Base-by-base conservation (phyloP, 2,329 filamentous ascomycete species). In the Rhynchosporium graminicola region DNA sequence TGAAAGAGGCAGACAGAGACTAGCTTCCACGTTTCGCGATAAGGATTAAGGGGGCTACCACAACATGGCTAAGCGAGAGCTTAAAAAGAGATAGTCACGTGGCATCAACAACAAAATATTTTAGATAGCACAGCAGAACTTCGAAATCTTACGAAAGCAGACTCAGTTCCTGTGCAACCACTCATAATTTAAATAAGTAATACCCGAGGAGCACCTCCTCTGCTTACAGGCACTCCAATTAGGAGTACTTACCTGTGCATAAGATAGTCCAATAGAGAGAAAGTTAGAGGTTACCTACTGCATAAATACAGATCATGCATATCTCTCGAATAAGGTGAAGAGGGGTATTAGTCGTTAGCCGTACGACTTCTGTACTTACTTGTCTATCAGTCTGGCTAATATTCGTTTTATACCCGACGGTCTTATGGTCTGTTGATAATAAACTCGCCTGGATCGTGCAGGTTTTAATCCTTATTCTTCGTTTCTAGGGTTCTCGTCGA, bases 101-200 rank as follows among this genome's bases (percentile, higher is more conserved):
- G 45, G 45, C 26, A 47, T 47, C n/a, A 47, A 47, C 26, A 20
- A 47, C n/a, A 47, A 47, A 47, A 47, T 20, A 47, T 47, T 47
- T 20, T 47, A n/a, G 9, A 26, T 3, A 47, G 45, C 20, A 47
- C 45, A 20, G 45, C 45, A 47, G 45, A 8, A 47, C 45, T 47
- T 28, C 20, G 45, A 26, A 47, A 26, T 28, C 3, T 47, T 47
- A 26, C 26, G 20, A 47, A 47, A 20, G 45, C 45, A 47, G 45
- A 47, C 45, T 47, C 28, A n/a, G 15, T 47, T 47, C 20, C 45
- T 47, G 45, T 20, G 26, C 45, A 29, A 4, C 45, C 45, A 26
- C 45, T 47, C 45, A 28, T 4, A 28, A 47, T 47, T 47, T 47
- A 9, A 47, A 29, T 47, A 20, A 47, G 45, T 36, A 29, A 47